These are phyloP conservation scores for Umbelopsis ramanniana DNA, from an alignment of 192 early-diverging fungal genomes.

Conservation along the genomic window DNA sequence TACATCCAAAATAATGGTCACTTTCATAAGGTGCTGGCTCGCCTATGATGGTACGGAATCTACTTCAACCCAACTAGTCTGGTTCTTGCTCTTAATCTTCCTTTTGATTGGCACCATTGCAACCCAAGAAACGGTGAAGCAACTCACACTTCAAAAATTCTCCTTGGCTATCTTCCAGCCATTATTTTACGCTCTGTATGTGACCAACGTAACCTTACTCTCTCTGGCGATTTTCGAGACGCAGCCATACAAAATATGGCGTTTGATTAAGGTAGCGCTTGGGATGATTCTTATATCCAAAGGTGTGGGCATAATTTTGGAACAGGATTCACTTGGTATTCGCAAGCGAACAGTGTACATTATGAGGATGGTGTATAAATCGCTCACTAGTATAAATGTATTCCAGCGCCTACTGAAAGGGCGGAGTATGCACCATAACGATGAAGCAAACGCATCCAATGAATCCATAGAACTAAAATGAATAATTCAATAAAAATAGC, in stretches of 20 bases:
- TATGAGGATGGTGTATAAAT: not conserved
- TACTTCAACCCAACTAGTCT: not conserved
- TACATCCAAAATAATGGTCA: not conserved
- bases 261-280: not conserved
- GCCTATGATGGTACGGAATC: not conserved
- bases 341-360: conserved; percentile 2
- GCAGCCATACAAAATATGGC: conserved; percentile 1
- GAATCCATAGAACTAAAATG: conserved; percentile 15
- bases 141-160: conserved; percentile 26
- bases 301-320: conserved; percentile 7
- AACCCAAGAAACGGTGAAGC: conserved; percentile 31
- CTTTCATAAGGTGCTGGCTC: conserved; percentile 21
- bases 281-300: conserved; percentile 21
- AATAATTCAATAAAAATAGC: not conserved
- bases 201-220: conserved; percentile 29
- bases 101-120: conserved; percentile 17
- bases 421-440: not conserved
- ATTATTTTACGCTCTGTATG: conserved; percentile 32
- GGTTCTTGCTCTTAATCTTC: not conserved
- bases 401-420: not conserved
- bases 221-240: conserved; percentile 17
- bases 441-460: not conserved
- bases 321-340: conserved; percentile 12
- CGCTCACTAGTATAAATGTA: not conserved
- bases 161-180: conserved; percentile 31